phyloP scores from a whole-genome alignment of 208 protist genomes.

The Leishmania lainsoni region DNA sequence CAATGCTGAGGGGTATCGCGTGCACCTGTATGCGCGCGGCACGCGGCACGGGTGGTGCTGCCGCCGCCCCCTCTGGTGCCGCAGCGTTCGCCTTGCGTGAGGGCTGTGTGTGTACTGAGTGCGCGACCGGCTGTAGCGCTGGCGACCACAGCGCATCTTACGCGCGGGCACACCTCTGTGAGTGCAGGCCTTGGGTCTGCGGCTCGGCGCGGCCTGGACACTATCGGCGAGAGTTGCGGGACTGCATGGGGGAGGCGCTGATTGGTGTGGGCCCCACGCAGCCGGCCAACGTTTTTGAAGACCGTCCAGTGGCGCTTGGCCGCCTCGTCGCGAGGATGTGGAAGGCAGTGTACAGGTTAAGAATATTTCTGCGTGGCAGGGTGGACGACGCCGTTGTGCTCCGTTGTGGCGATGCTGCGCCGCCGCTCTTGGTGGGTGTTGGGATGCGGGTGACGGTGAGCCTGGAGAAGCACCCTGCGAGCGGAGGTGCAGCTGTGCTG shows the following conservation, averaged over 20 bases:
- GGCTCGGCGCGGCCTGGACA: too few species aligned
- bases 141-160: too few species aligned
- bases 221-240: too few species aligned
- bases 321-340: slow-evolving; percentile 51
- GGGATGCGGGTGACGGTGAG: slow-evolving; percentile 42
- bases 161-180: too few species aligned
- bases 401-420: slow-evolving; percentile 8
- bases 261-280: slow-evolving; percentile 51
- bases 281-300: slow-evolving; percentile 50
- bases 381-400: slow-evolving; percentile 11
- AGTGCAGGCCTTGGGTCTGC: too few species aligned
- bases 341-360: slow-evolving; percentile 51
- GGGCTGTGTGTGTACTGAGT: too few species aligned
- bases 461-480: slow-evolving; percentile 21
- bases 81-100: too few species aligned
- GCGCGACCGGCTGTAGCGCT: too few species aligned
- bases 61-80: too few species aligned
- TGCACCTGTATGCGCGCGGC: too few species aligned
- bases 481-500: slow-evolving; percentile 4
- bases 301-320: slow-evolving; percentile 61
- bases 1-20: too few species aligned
- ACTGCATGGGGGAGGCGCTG: not conserved
- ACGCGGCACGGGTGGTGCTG: too few species aligned
- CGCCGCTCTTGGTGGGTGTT: slow-evolving; percentile 33
- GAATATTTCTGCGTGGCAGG: slow-evolving; percentile 7